phyloP scores from a whole-genome alignment of 2,329 filamentous ascomycete species.

The Talaromyces atroroseus region DNA sequence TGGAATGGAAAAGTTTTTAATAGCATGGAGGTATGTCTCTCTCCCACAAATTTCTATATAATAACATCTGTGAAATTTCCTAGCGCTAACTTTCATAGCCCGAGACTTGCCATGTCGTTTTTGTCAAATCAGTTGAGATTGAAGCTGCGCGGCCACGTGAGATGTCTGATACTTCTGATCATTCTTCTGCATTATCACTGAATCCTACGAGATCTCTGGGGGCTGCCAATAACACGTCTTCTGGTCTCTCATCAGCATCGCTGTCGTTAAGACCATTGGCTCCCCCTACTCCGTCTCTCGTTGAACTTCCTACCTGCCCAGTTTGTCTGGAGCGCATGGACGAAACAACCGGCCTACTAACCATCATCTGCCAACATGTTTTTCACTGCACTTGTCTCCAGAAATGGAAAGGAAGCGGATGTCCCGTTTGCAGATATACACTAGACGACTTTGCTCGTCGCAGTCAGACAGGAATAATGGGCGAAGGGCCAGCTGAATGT shows the following conservation, averaged over 20 bases:
- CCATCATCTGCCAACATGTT: slow-evolving; percentile 93
- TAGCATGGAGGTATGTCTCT: slow-evolving; percentile 67
- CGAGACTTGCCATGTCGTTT: slow-evolving; percentile 91
- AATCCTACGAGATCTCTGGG: slow-evolving; percentile 5
- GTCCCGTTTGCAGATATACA: slow-evolving; percentile 90
- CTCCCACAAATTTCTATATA: neutral
- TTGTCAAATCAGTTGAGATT: slow-evolving; percentile 87
- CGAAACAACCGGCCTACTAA: slow-evolving; percentile 88
- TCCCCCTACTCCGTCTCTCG: slow-evolving; percentile 72
- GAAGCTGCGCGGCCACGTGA: slow-evolving; percentile 49
- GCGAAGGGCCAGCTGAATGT: slow-evolving; percentile 56
- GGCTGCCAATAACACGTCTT: slow-evolving; percentile 16
- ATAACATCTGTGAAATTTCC: neutral
- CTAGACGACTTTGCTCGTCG: slow-evolving; percentile 50
- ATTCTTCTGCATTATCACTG: slow-evolving; percentile 17
- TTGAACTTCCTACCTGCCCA: slow-evolving; percentile 91
- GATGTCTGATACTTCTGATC: slow-evolving; percentile 7
- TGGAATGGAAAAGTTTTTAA: slow-evolving; percentile 95
- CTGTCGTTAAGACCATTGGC: slow-evolving; percentile 59
- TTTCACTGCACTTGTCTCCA: slow-evolving; percentile 96
- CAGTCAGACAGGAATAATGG: slow-evolving; percentile 51
- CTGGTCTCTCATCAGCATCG: slow-evolving; percentile 34
- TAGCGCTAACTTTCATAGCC: slow-evolving; percentile 48
- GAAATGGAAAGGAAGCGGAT: slow-evolving; percentile 91
- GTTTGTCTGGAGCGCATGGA: slow-evolving; percentile 98